These are phyloP conservation scores for Rhodamnia argentea DNA, from an alignment of 345 rosid species.

Conservation along the genomic window DNA sequence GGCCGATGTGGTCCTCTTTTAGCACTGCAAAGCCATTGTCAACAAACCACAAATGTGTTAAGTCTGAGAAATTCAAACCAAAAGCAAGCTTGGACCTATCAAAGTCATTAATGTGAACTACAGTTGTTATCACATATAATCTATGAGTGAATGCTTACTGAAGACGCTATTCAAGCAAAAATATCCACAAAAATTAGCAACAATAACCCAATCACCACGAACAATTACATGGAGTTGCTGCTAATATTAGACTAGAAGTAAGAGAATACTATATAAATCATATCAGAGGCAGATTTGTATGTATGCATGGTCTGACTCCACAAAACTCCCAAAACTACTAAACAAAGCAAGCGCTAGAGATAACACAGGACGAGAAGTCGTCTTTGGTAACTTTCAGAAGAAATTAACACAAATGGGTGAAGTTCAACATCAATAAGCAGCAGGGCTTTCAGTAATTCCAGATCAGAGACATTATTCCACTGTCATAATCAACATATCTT, in stretches of 20 bases:
- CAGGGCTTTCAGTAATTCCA: not conserved
- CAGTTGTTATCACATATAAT: not conserved
- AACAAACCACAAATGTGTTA: not conserved
- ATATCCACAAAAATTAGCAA: not conserved
- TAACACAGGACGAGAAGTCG: not conserved
- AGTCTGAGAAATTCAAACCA: not conserved
- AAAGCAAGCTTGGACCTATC: not conserved
- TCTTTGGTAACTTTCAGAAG: not conserved
- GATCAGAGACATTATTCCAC: not conserved
- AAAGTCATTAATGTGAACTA: not conserved
- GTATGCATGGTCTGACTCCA: not conserved
- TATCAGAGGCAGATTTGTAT: not conserved
- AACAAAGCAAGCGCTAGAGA: not conserved
- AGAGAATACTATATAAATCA: not conserved
- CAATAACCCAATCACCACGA: not conserved
- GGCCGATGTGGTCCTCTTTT: constrained; percentile 66
- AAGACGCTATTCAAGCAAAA: not conserved
- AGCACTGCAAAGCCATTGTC: constrained; percentile 30
- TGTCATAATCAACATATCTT: not conserved
- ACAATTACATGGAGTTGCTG: not conserved
- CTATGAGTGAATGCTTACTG: not conserved
- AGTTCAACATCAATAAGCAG: not conserved
- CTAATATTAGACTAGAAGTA: not conserved
- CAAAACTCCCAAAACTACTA: not conserved
- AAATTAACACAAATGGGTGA: not conserved